These are phyloP conservation scores for Neoascochyta sp. DNA, from an alignment of 2,329 filamentous ascomycete species.

Conservation along the genomic window DNA sequence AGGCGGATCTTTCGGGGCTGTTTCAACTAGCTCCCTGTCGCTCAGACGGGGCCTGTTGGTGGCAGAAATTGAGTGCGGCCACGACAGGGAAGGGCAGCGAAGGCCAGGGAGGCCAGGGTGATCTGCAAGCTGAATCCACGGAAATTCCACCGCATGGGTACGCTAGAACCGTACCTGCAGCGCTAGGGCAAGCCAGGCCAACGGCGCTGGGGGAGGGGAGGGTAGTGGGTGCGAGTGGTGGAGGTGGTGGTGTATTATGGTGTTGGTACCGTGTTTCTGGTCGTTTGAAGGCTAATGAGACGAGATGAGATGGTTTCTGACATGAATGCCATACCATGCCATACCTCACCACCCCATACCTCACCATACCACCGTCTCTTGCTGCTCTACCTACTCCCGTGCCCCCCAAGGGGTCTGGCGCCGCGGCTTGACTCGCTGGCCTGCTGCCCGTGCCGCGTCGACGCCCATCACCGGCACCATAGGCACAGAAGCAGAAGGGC, in stretches of 20 bases:
- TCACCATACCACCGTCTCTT: neutral
- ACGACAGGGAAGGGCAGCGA: slow-evolving; percentile 13
- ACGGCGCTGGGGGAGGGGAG: too few species aligned
- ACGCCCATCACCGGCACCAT: too few species aligned
- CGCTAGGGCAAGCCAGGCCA: neutral
- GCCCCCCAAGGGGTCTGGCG: neutral
- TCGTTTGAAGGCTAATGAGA: too few species aligned
- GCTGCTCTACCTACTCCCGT: neutral
- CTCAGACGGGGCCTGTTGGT: slow-evolving; percentile 19
- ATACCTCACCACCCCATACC: too few species aligned
- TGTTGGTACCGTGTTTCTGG: too few species aligned
- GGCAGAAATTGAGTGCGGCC: slow-evolving; percentile 22
- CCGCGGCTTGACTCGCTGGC: slow-evolving; percentile 12
- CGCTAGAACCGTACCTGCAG: slow-evolving; percentile 19
- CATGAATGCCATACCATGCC: slow-evolving; percentile 4
- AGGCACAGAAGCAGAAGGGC: slow-evolving; percentile 29
- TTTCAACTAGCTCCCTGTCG: slow-evolving; percentile 36
- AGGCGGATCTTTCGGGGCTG: slow-evolving; percentile 38
- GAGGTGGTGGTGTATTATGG: too few species aligned
- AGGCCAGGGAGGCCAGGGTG: too few species aligned
- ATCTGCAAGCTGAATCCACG: slow-evolving; percentile 28
- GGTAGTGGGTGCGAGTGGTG: too few species aligned
- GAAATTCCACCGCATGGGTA: slow-evolving; percentile 5
- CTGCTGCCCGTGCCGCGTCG: slow-evolving; percentile 21
- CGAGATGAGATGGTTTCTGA: too few species aligned